A percentile compares a stretch with the other conserved stretches of the same genome.
These are phyloP conservation scores for Leptodermis oblonga DNA, from an alignment of 257 asterid species.

Conservation along the genomic window DNA sequence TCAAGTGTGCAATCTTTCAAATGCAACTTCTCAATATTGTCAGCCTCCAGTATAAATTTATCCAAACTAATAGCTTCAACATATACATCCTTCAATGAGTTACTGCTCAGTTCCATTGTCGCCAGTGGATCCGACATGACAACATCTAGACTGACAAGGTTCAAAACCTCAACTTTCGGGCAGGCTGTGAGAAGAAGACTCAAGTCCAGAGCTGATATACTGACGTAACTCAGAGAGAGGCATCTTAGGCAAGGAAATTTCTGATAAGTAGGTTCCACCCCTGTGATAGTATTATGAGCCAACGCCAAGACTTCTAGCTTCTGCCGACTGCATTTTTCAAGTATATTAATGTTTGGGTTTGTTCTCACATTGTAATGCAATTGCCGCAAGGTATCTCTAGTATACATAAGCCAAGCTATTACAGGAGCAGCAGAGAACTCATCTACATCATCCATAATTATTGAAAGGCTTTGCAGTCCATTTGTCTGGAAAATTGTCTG, in stretches of 20 bases:
- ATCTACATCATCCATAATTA: conserved; percentile 78
- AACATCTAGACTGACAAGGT: conserved; percentile 63
- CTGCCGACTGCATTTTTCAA: conserved; percentile 85
- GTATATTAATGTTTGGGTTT: conserved; percentile 69
- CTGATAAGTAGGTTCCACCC: conserved; percentile 82
- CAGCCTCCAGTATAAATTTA: conserved; percentile 78
- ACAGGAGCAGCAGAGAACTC: conserved; percentile 84
- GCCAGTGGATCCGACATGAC: conserved; percentile 86
- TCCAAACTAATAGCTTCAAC: conserved; percentile 92
- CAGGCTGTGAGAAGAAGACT: conserved; percentile 72
- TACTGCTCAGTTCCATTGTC: conserved; percentile 65
- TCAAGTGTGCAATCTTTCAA: conserved; percentile 86
- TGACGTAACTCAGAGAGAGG: conserved; percentile 68
- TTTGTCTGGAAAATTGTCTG: conserved; percentile 72
- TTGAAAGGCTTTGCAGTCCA: conserved; percentile 62
- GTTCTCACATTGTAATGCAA: conserved; percentile 75
- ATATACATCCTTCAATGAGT: conserved; percentile 65
- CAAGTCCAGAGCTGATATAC: conserved; percentile 76
- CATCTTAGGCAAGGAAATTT: conserved; percentile 62
- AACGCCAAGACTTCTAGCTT: conserved; percentile 71
- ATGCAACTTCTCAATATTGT: conserved; percentile 74
- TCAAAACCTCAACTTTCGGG: conserved; percentile 57
- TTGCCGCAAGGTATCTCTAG: conserved; percentile 69
- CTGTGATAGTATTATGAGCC: conserved; percentile 73
- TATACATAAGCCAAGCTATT: conserved; percentile 89